Conservation (phyloP, 2,329 filamentous ascomycete species). For the Aspergillus carbonarius region DNA sequence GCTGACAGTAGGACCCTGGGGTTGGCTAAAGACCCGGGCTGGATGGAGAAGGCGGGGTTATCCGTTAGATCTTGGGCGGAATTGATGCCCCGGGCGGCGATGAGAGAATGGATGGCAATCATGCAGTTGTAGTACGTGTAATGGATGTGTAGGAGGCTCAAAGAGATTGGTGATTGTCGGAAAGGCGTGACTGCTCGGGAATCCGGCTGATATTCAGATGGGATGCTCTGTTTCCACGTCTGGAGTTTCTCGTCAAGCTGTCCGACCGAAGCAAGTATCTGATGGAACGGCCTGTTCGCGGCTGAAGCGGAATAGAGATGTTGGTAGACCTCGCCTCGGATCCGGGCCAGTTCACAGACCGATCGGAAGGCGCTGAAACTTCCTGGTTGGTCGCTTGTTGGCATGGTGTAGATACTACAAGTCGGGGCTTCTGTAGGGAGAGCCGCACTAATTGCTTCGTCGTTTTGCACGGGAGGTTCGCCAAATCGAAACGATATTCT, state of each 20-base stretch:
- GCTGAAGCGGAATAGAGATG: slow-evolving; percentile 15
- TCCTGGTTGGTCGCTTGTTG: slow-evolving; percentile 1
- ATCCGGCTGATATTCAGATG: slow-evolving; percentile 14
- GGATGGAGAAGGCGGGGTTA: neutral
- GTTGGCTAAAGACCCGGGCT: neutral
- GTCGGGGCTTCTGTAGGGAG: slow-evolving; percentile 4
- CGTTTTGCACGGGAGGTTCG: slow-evolving; percentile 13
- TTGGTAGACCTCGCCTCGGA: slow-evolving; percentile 16
- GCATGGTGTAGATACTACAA: neutral
- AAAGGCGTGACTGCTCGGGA: neutral
- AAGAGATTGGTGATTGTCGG: slow-evolving; percentile 3
- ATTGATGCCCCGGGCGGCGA: slow-evolving; percentile 7
- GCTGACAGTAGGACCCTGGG: slow-evolving; percentile 13
- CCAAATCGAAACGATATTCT: slow-evolving; percentile 20
- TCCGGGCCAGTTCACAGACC: slow-evolving; percentile 16
- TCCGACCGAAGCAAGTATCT: slow-evolving; percentile 12
- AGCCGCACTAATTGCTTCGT: slow-evolving; percentile 12
- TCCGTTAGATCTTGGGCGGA: slow-evolving; percentile 5
- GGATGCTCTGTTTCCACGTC: slow-evolving; percentile 14
- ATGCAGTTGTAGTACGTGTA: slow-evolving; percentile 20
- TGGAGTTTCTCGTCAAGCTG: slow-evolving; percentile 15
- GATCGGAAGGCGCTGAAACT: slow-evolving; percentile 15
- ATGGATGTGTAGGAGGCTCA: slow-evolving; percentile 15
- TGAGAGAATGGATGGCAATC: slow-evolving; percentile 17
- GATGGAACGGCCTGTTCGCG: slow-evolving; percentile 10